Conservation (phyloP, 108 stramenopile species). For the Cylindrotheca fusiformis region DNA sequence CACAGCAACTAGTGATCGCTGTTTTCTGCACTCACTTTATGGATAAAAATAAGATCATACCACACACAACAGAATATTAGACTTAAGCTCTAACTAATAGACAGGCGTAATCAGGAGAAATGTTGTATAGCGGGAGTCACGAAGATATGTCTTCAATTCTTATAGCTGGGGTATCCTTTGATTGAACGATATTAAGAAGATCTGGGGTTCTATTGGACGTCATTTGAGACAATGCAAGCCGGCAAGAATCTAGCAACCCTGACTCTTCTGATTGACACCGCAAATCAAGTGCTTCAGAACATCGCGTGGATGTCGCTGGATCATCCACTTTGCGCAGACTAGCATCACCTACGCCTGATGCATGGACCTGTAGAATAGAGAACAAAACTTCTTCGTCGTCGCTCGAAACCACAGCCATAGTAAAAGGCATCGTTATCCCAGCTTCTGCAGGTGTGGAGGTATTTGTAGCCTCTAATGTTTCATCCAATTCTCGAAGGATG, state of each 20-base stretch:
- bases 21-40: no score
- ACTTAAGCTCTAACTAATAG: no score
- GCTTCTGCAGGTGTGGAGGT: not conserved
- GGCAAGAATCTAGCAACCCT: constrained; percentile 36
- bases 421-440: constrained; percentile 28
- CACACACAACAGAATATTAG: no score
- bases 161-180: no score
- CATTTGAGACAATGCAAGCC: not conserved
- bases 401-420: constrained; percentile 41
- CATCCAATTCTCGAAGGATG: constrained; percentile 42
- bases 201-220: not conserved
- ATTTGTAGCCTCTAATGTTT: not conserved
- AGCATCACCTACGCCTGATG: constrained; percentile 11
- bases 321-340: not conserved
- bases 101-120: no score
- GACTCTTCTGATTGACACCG: constrained; percentile 36
- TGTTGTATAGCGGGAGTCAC: no score
- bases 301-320: constrained; percentile 57
- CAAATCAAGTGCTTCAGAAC: constrained; percentile 61
- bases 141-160: no score
- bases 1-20: not conserved
- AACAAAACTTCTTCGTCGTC: constrained; percentile 46
- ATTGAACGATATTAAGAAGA: no score
- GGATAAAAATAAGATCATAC: no score
- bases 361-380: constrained; percentile 19